phyloP scores from a whole-genome alignment of 169 alveolate species.

The Plasmodium billcollinsi region DNA sequence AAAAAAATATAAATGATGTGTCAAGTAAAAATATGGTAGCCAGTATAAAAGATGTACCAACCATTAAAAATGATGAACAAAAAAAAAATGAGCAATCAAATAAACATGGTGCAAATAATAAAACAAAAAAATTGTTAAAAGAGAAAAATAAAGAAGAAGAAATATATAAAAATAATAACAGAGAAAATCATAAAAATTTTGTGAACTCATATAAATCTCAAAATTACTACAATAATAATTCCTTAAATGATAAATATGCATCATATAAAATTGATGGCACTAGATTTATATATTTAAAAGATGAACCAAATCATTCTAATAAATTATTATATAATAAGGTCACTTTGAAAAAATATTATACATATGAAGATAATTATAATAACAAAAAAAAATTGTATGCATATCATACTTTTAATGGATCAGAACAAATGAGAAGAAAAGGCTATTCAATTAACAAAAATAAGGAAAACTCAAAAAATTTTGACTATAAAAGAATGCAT shows the following conservation, averaged over 20 bases:
- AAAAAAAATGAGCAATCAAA: too few species aligned
- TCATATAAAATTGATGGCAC: slow-evolving; percentile 32
- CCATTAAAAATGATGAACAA: too few species aligned
- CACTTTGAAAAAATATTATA: slow-evolving; percentile 4
- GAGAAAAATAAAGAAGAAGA: slow-evolving; percentile 5
- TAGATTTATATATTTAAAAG: slow-evolving; percentile 14
- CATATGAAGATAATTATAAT: slow-evolving; percentile 40
- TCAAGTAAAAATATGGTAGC: background rate
- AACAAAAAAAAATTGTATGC: slow-evolving; percentile 8
- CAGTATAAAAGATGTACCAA: too few species aligned
- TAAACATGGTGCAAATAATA: too few species aligned
- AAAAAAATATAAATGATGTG: background rate
- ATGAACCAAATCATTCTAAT: slow-evolving; percentile 13
- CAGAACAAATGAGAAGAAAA: background rate
- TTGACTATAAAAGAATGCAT: background rate
- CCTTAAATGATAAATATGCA: background rate
- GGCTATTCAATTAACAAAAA: background rate
- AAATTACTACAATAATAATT: slow-evolving; percentile 1
- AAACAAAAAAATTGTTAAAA: background rate
- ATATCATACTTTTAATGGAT: background rate
- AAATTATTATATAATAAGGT: slow-evolving; percentile 2
- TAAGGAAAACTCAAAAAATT: background rate
- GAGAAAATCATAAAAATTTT: too few species aligned
- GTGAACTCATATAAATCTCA: slow-evolving; percentile 18
- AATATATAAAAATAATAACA: too few species aligned